Base-by-base conservation (phyloP, 768 basidiomycete species). In the Lepiota venenata region DNA sequence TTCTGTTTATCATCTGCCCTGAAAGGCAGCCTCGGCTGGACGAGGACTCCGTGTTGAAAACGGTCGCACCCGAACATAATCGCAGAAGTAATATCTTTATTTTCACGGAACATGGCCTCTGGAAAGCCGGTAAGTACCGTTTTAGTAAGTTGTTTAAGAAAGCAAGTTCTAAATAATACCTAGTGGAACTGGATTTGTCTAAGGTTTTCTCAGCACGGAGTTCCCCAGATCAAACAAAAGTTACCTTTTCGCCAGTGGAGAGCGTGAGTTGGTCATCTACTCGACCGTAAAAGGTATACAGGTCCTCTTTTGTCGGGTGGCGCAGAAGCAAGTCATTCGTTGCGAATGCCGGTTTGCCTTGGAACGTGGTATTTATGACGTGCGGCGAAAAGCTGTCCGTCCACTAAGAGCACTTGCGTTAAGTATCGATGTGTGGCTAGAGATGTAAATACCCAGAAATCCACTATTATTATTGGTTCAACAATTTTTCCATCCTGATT, bases 211-310 rank as follows among this genome's bases (percentile, higher is more conserved):
- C 5, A 43, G 35, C 27, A 43, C 18, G 49, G 21, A 52, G 18
- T 20, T 4, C 14, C 2, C 44, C 18, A 25, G 36, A n/a, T 14
- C 21, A 44, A 29, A 38, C 8, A 41, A 41, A 74, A n/a, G n/a
- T n/a, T 70, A 16, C 75, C 75, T 11, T 71, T n/a, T 56, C 55
- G 7, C 55, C 55, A 11, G 47, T 75, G 29, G 61, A 66, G 40
- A 73, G 66, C 62, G 73, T 71, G 38, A 79, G 73, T 59, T 78
- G 76, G 52, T 79, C 78, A 52, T 78, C 78, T 8, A 61, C 64
- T 14, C 79, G 63, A 1, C 78, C 77, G 46, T 62, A 68, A 1
- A 77, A 56, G 45, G 61, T 70, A 64, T 68, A 78, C 12, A 66
- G 56, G 6, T 63, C 63, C 1, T 59, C 61, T 15, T 72, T 69